Percentiles rank a stretch among this genome's conserved stretches.
Conservation (phyloP, 768 basidiomycete genomes). For the Hericium erinaceus region DNA sequence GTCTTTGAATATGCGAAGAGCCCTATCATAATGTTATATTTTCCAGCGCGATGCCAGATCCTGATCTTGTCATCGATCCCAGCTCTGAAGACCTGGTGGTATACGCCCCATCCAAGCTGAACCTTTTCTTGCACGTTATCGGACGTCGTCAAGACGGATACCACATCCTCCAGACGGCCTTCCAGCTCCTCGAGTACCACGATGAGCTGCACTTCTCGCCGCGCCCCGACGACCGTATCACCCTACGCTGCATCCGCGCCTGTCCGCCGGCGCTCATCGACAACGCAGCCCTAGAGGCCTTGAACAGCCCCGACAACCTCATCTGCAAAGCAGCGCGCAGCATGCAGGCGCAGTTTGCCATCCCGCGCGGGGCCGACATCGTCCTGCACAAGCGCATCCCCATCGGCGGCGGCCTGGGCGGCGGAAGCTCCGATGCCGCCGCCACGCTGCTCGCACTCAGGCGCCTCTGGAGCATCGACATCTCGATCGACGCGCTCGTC, state of each 20-base stretch:
- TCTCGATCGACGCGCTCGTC: not conserved
- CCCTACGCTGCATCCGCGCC: not conserved
- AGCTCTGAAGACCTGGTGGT: too few relatives aligned
- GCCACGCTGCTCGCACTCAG: constrained; percentile 1
- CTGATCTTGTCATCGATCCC: too few relatives aligned
- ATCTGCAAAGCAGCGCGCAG: not conserved
- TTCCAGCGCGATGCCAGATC: too few relatives aligned
- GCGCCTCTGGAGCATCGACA: not conserved
- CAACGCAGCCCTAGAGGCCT: not conserved
- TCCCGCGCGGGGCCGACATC: not conserved
- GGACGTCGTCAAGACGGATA: constrained; percentile 3
- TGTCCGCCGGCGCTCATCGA: not conserved
- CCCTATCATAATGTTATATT: too few relatives aligned
- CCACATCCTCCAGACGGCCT: constrained; percentile 2
- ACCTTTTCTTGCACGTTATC: constrained; percentile 2
- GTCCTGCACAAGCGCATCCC: constrained; percentile 4
- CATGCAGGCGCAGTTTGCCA: not conserved
- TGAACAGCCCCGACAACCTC: constrained; percentile 4
- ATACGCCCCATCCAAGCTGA: not conserved
- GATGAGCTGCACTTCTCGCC: not conserved
- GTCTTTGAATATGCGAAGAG: too few relatives aligned
- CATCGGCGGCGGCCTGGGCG: constrained; percentile 2
- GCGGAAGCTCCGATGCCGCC: constrained; percentile 3
- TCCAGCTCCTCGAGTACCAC: constrained; percentile 3
- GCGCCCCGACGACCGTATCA: not conserved